Evolutionary conservation across 139 green algal genomes (phyloP), one percentile per base, ranked within the genome.

Genomic region (Ettlia oleoabundans): DNA sequence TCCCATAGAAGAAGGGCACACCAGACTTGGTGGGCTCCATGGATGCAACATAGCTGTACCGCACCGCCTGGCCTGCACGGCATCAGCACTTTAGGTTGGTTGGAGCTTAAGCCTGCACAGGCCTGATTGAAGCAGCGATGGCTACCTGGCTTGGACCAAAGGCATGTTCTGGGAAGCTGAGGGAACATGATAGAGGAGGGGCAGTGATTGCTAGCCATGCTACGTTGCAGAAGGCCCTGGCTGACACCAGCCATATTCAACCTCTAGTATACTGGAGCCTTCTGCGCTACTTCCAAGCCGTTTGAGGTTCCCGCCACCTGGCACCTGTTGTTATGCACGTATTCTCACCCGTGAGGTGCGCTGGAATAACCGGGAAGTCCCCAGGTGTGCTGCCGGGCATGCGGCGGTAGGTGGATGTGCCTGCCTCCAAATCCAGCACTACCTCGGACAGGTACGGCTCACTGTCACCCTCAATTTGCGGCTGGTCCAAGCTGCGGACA

Each of bases 301-400:
- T 22, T 58, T 58, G 15, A 65, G 55, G 55, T 22, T 32, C 5
- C 15, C 15, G 21, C 18, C 55, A 65, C 47, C 13, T 24, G 13
- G 15, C 47, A 58, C 15, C 15, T 58, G 47, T 10, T 15, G 10
- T 58, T 10, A 58, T 10, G 13, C 15, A 15, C 47, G 13, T 24
- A 10, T 15, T 9, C 55, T 15, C 55, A 65, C 55, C 55, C 18
- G 5, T n/a, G 21, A 65, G 55, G 55, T 65, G 55, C 21, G 55
- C 55, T 5, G 55, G 55, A 22, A 65, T 65, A 22, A 65, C 55
- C 5, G 92, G 92, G 79, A 96, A 96, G 70, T 96, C 92, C 28
- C 84, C 88, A 9, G 74, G 42, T 18, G 55, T n/a, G 21, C 18
- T 22, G 5, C 55, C 55, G 15, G 55, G 55, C 55, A 94, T 64